Percentiles rank a stretch among this genome's conserved stretches.
Evolutionary conservation across 2,329 filamentous ascomycete genomes (phyloP).

Genomic region (Lasiodiplodia citricola): DNA sequence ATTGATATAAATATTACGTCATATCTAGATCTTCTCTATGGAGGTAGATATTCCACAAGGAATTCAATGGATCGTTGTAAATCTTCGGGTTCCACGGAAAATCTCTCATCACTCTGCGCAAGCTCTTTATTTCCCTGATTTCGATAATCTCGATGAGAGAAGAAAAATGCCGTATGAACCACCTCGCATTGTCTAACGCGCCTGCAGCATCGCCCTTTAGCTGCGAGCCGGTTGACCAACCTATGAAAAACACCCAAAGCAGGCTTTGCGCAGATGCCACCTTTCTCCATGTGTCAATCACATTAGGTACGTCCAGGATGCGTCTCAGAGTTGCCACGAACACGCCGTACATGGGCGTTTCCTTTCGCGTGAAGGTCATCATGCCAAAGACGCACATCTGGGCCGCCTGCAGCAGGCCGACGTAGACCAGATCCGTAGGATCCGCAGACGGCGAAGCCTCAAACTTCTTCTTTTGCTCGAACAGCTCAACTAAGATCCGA

Average conservation of each 20-base stretch:
- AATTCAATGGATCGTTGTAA: not conserved
- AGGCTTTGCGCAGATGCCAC: slow-evolving; percentile 1
- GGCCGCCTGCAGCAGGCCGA: not conserved
- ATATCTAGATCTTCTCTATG: not conserved
- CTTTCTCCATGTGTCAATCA: not conserved
- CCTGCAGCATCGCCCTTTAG: not conserved
- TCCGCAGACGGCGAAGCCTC: no score
- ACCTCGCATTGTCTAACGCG: not conserved
- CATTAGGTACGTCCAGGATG: not conserved
- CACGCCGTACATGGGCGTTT: not conserved
- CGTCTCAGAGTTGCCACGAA: not conserved
- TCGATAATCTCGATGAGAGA: not conserved
- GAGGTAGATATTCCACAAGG: not conserved
- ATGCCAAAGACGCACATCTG: not conserved
- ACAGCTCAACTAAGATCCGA: not conserved
- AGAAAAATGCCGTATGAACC: not conserved
- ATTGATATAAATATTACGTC: not conserved
- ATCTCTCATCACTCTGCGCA: not conserved
- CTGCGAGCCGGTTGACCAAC: slow-evolving; percentile 1
- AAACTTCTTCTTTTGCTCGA: no score
- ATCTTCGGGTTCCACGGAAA: not conserved
- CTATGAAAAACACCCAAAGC: slow-evolving; percentile 3
- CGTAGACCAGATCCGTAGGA: not conserved
- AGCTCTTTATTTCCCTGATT: not conserved
- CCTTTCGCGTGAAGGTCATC: not conserved